Evolutionary conservation across 2,329 filamentous ascomycete species (phyloP).

Genomic region (Penicillium sp.): DNA sequence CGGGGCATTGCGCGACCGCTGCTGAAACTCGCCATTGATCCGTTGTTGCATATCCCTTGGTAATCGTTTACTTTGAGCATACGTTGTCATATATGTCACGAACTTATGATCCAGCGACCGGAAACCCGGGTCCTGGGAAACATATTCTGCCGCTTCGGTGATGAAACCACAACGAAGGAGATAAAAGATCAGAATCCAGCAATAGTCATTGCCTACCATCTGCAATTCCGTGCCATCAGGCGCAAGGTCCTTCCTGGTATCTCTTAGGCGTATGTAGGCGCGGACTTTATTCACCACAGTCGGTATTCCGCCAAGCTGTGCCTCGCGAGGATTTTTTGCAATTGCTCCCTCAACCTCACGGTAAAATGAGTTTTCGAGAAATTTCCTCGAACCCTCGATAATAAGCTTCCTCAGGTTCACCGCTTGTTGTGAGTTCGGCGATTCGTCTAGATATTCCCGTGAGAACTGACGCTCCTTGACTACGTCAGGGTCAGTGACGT

Average conservation of each 20-base stretch:
- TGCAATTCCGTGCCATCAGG: slow-evolving; percentile 81
- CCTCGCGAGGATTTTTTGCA: slow-evolving; percentile 82
- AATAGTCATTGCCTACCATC: slow-evolving; percentile 78
- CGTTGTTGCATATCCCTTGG: slow-evolving; percentile 80
- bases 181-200: slow-evolving; percentile 95
- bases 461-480: slow-evolving; percentile 78
- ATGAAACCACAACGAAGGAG: slow-evolving; percentile 84
- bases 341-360: slow-evolving; percentile 77
- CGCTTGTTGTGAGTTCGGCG: slow-evolving; percentile 66
- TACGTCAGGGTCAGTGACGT: slow-evolving; percentile 64
- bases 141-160: slow-evolving; percentile 83
- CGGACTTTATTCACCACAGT: slow-evolving; percentile 89
- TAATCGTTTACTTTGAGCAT: slow-evolving; percentile 78
- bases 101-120: slow-evolving; percentile 90
- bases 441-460: slow-evolving; percentile 76
- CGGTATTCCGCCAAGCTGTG: slow-evolving; percentile 85
- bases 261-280: slow-evolving; percentile 84
- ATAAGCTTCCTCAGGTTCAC: slow-evolving; percentile 77
- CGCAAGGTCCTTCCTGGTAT: slow-evolving; percentile 80
- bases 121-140: slow-evolving; percentile 80
- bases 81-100: slow-evolving; percentile 82
- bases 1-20: slow-evolving; percentile 80
- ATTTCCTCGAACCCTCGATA: slow-evolving; percentile 76
- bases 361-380: slow-evolving; percentile 82
- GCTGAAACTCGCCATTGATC: slow-evolving; percentile 87